These are phyloP conservation scores for Quercus gilva DNA, from an alignment of 306 rosid genomes.

Conservation along the genomic window DNA sequence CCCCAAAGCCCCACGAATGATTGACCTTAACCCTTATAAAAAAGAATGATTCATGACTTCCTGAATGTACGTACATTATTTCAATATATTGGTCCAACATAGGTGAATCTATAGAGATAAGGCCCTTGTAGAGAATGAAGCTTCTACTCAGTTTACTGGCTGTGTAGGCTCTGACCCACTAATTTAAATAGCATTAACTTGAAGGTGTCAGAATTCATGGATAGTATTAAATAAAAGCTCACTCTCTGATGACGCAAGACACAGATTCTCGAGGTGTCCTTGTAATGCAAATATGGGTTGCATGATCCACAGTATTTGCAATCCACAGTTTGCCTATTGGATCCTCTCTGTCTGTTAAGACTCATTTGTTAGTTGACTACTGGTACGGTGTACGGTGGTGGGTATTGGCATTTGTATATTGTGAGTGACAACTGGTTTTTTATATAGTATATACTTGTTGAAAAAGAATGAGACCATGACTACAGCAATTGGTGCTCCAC, in stretches of 20 bases:
- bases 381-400: constrained; percentile 16
- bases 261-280: constrained; percentile 46
- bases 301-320: constrained; percentile 42
- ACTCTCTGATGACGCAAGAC: constrained; percentile 45
- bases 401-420: neutral
- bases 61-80: neutral
- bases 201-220: constrained; percentile 51
- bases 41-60: neutral
- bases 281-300: constrained; percentile 40
- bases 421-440: neutral
- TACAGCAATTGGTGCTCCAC: neutral
- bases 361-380: constrained; percentile 27
- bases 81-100: constrained; percentile 14
- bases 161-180: constrained; percentile 40
- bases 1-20: neutral
- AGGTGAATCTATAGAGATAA: constrained; percentile 34
- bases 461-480: neutral
- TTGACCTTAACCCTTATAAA: neutral
- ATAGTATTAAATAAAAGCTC: constrained; percentile 35
- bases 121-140: constrained; percentile 35
- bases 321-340: constrained; percentile 27
- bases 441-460: neutral
- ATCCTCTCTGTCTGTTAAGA: constrained; percentile 16
- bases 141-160: constrained; percentile 30
- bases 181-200: constrained; percentile 36